phyloP scores from a whole-genome alignment of 1,284 basidiomycete species.

The Malassezia dermatis region DNA sequence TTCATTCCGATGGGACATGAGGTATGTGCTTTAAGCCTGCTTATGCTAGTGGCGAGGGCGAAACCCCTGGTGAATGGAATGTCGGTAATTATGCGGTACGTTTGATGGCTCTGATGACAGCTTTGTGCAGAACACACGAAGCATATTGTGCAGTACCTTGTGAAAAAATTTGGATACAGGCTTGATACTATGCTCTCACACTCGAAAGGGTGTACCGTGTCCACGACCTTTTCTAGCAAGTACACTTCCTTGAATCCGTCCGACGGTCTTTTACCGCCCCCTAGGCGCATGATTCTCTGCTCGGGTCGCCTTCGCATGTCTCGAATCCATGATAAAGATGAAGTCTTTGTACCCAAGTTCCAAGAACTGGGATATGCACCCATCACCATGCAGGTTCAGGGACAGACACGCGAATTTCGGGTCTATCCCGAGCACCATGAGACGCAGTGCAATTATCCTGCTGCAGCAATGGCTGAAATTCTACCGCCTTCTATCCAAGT shows the following conservation, averaged over 20 bases:
- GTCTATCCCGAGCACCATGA: constrained; percentile 4
- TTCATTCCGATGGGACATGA: constrained; percentile 12
- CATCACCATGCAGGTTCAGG: neutral
- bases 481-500: constrained; percentile 2
- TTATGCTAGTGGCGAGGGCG: constrained; percentile 10
- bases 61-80: constrained; percentile 10
- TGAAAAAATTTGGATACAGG: constrained; percentile 9
- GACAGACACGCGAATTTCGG: neutral
- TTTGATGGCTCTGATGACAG: neutral
- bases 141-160: constrained; percentile 6
- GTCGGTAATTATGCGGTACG: constrained; percentile 2
- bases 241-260: neutral
- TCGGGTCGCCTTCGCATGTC: neutral
- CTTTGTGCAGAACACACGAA: neutral
- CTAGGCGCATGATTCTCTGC: constrained; percentile 1
- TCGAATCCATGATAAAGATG: neutral
- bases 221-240: neutral
- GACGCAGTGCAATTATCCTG: neutral
- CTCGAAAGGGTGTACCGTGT: constrained; percentile 8
- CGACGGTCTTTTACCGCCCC: neutral
- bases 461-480: neutral
- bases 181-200: constrained; percentile 8
- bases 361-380: constrained; percentile 1
- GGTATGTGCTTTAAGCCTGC: neutral
- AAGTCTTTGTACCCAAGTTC: neutral